Conservation (phyloP, 345 rosid species). For the Mangifera indica region DNA sequence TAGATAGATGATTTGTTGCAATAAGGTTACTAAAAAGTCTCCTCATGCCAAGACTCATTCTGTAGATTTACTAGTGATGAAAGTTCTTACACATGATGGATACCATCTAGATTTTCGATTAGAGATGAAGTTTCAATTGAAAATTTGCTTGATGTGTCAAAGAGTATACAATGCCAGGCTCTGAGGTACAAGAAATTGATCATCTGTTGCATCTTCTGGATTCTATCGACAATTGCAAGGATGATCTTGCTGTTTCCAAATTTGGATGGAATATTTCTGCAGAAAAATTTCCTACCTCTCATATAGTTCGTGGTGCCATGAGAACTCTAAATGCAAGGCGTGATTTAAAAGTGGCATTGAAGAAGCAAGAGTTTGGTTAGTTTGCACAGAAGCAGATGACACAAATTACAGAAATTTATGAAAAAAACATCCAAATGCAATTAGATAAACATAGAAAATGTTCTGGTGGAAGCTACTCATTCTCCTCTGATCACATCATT, state of each 20-base stretch:
- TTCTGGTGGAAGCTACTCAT: constrained; percentile 3
- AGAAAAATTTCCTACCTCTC: too few species aligned
- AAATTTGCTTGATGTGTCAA: background rate
- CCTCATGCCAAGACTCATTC: background rate
- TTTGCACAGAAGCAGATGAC: background rate
- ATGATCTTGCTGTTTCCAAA: too few species aligned
- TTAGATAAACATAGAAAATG: background rate
- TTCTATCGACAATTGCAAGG: background rate
- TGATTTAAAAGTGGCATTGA: too few species aligned
- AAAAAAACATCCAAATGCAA: too few species aligned
- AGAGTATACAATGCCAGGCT: background rate
- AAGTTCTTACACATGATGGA: background rate
- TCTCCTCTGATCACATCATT: background rate
- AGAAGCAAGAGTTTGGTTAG: background rate
- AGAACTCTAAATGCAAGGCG: too few species aligned
- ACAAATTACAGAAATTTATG: background rate
- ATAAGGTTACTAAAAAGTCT: background rate
- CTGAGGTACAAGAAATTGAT: background rate
- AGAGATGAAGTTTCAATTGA: background rate
- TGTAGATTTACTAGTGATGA: background rate
- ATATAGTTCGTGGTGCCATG: too few species aligned
- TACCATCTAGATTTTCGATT: too few species aligned
- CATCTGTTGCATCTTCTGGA: background rate
- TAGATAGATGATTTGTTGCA: constrained; percentile 4
- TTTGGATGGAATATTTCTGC: too few species aligned